A percentile compares a stretch with the other conserved stretches of the same genome.
phyloP scores from a whole-genome alignment of 2,329 filamentous ascomycete species.

The Trichophyton rubrum region DNA sequence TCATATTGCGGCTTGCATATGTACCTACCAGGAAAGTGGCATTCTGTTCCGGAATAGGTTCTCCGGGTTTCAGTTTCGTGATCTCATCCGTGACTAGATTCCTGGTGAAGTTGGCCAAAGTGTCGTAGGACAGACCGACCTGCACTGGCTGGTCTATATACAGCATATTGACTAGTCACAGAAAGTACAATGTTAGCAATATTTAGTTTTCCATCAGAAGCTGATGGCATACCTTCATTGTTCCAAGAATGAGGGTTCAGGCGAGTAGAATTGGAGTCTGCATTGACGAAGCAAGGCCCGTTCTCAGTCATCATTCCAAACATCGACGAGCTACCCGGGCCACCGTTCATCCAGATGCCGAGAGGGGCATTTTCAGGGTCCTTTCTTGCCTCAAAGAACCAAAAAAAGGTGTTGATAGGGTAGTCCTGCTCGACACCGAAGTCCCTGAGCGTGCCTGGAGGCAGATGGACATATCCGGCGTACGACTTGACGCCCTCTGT shows the following conservation, averaged over 20 bases:
- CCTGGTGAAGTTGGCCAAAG: slow-evolving; percentile 10
- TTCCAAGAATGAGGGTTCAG: slow-evolving; percentile 52
- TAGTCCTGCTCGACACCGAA: slow-evolving; percentile 36
- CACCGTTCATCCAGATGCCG: slow-evolving; percentile 51
- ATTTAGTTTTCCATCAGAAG: slow-evolving; percentile 31
- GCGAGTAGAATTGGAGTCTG: slow-evolving; percentile 39
- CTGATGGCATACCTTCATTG: slow-evolving; percentile 37
- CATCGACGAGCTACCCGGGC: slow-evolving; percentile 49
- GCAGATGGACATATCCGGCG: slow-evolving; percentile 48
- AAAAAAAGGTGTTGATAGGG: slow-evolving; percentile 52
- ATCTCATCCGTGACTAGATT: slow-evolving; percentile 7
- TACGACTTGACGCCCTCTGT: slow-evolving; percentile 45
- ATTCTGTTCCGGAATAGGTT: neutral
- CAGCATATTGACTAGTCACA: slow-evolving; percentile 42
- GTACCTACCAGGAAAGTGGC: neutral
- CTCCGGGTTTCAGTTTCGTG: slow-evolving; percentile 9
- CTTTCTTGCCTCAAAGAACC: slow-evolving; percentile 49
- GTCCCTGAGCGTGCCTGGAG: slow-evolving; percentile 27
- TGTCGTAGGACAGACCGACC: slow-evolving; percentile 30
- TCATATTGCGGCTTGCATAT: neutral
- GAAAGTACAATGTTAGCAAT: slow-evolving; percentile 28
- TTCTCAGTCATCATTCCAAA: slow-evolving; percentile 43
- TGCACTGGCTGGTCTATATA: slow-evolving; percentile 56
- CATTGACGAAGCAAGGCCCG: slow-evolving; percentile 42
- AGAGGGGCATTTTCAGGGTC: slow-evolving; percentile 43